Base-by-base conservation (phyloP, 2,329 filamentous ascomycete species). In the Ophiostoma pallidulum region DNA sequence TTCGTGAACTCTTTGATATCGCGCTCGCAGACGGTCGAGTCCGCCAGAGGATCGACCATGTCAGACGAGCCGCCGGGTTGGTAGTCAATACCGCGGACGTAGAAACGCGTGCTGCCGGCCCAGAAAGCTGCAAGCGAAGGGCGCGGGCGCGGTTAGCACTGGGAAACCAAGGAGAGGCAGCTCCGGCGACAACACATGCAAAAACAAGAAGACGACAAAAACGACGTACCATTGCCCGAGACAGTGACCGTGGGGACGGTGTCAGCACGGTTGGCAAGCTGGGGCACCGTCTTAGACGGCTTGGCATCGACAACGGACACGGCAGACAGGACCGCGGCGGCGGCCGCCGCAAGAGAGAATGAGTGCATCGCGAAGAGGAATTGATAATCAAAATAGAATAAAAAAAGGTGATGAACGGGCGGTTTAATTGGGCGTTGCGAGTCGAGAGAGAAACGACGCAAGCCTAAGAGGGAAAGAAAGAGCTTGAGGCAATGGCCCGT, bases 1-100 rank as follows among this genome's bases (percentile, higher is more conserved):
- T 88, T 77, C 71, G 86, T 78, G 79, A 95, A 94, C 63, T 87
- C 73, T 44, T 70, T 67, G 57, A 95, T 84, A 61, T 94, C 88
- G 55, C 89, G 84, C 64, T 78, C 75, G 77, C 90, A 95, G 60
- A 74, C 68, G 4, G 66, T 66, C 20, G 70, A 61, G 58, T 94
- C 82, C 53, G 86, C 81, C 45, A 95, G 82, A 51, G 89, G 88
- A 62, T 95, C 89, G n/a, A 57, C 45, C 56, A 71, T 69, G 51
- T 64, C 64, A 3, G 75, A 72, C 24, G 75, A 73, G 53, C 76
- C 77, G 52, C 75, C 77, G n/a, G 77, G 77, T 62, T 80, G 76
- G 64, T 80, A 80, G 64, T 78, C 77, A 41, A 80, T 71, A 53
- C 77, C 77, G 24, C 76, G 74, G 50, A 80, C 58, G 56, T 77